Percentiles rank a stretch among this genome's conserved stretches.
phyloP scores from a whole-genome alignment of 164 flowering plant species.

The Stephania yunnanensis region DNA sequence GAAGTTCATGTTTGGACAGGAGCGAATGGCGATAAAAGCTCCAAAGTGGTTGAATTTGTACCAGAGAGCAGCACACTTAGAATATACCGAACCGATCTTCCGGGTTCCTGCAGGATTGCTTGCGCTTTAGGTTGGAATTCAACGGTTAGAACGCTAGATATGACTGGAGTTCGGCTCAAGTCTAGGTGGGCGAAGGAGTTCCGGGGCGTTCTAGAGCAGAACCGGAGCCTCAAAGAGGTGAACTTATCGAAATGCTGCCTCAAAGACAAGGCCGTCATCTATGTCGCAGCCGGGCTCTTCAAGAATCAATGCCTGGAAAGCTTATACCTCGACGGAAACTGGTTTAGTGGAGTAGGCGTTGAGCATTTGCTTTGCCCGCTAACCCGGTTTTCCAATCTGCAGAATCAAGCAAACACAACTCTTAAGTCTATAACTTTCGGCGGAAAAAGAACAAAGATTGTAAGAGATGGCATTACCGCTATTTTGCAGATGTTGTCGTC shows the following conservation, averaged over 20 bases:
- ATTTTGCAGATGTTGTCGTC: conserved; percentile 61
- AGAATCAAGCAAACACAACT: conserved; percentile 71
- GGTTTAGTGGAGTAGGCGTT: conserved; percentile 65
- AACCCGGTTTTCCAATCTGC: conserved; percentile 73
- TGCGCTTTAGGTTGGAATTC: conserved; percentile 70
- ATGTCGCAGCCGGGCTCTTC: conserved; percentile 88
- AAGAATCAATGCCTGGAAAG: conserved; percentile 57
- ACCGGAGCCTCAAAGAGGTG: conserved; percentile 57
- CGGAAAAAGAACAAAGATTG: conserved; percentile 61
- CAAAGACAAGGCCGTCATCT: conserved; percentile 77
- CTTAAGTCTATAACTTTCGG: conserved; percentile 69
- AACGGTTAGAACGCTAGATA: conserved; percentile 69
- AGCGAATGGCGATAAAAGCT: conserved; percentile 39
- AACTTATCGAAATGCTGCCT: conserved; percentile 64
- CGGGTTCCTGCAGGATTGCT: conserved; percentile 73
- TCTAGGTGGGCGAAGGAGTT: conserved; percentile 90
- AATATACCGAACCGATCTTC: conserved; percentile 49
- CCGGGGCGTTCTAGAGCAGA: conserved; percentile 74
- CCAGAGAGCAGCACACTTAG: conserved; percentile 64
- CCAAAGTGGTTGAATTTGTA: conserved; percentile 77
- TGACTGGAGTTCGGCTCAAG: conserved; percentile 73
- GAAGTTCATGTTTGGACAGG: conserved; percentile 90
- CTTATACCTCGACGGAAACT: conserved; percentile 65
- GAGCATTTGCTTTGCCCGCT: conserved; percentile 90
- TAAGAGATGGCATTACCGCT: conserved; percentile 65